Evolutionary conservation across 495 filamentous ascomycete species (phyloP), one percentile per base, ranked within the genome.

Genomic region (Parmelia sp.): DNA sequence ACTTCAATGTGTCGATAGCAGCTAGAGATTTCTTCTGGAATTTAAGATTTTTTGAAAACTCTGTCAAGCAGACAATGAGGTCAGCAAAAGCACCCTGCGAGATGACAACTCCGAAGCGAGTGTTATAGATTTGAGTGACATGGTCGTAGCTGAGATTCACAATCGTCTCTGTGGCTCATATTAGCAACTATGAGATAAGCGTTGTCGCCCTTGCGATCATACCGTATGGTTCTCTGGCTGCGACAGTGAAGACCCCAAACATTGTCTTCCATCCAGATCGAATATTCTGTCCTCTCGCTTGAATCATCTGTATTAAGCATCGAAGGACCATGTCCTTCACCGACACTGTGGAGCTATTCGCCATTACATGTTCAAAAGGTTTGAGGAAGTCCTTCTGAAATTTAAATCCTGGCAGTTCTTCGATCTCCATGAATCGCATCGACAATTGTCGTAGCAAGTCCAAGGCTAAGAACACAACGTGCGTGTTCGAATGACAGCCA

Each of bases 381-480:
- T 96, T 97, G 35, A 97, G 80, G 76, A 99, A 97, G 70, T 99
- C 94, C 73, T 99, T 99, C 70, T 99, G 94, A 73, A 99, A 99
- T 73, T 97, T 97, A 85, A 99, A 99, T 68, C 96, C 95, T 0
- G 94, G 90, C 66, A 99, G 76, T 73, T 99, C 94, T 67, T 96
- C 95, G 65, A 97, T 90, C 75, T 99, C 95, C 87, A 99, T 90
- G 75, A 97, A 99, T 4, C 90, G 87, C 92, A 97, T 97, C 0
- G 92, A 96, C 45, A 99, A 79, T 73, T 99, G 94, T 40, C 94
- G 86, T 45, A 99, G 77, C 1, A 92, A 96, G 73, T 99, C 92
- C 36, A 99, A 80, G 3, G 94, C 95, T 71, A 97, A 97, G 78
- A 95, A 97, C 4, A 99, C 94, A 37, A 97, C 94, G 11, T 86